A percentile compares a stretch with the other conserved stretches of the same genome.
phyloP scores from a whole-genome alignment of 306 rosid species.

The Cucurbita argyrosperma region DNA sequence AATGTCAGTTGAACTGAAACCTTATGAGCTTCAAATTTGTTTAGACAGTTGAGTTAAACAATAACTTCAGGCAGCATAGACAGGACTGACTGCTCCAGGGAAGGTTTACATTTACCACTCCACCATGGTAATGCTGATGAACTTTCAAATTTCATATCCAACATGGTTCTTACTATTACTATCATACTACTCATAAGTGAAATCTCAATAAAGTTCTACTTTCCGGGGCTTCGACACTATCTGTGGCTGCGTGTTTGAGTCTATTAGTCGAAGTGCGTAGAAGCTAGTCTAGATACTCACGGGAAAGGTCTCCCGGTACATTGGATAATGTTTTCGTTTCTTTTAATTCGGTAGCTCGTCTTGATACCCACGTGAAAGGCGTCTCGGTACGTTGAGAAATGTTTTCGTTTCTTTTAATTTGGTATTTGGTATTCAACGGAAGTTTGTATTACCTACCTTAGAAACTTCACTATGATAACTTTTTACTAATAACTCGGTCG shows the following conservation, averaged over 20 bases:
- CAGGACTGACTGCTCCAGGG: neutral
- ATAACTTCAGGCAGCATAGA: neutral
- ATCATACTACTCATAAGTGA: neutral
- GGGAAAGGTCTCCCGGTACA: neutral
- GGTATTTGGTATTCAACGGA: too few relatives aligned
- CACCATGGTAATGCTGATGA: neutral
- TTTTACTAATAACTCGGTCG: too few relatives aligned
- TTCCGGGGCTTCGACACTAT: neutral
- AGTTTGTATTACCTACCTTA: too few relatives aligned
- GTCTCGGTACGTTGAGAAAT: too few relatives aligned
- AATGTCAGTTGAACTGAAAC: neutral
- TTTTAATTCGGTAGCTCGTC: neutral
- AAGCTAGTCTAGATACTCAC: neutral
- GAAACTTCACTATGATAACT: too few relatives aligned
- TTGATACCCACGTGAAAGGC: too few relatives aligned
- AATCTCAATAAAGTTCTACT: neutral
- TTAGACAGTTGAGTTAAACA: slow-evolving; percentile 4
- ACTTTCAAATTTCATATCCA: neutral
- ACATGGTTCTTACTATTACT: neutral
- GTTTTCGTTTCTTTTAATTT: too few relatives aligned
- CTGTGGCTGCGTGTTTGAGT: too few relatives aligned
- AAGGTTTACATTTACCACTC: neutral
- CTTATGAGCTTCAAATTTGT: neutral
- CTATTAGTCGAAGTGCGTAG: too few relatives aligned
- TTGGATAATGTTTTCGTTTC: neutral